A percentile compares a stretch with the other conserved stretches of the same genome.
Conservation (phyloP, 163 green algal species). For the Scenedesmus sp. region DNA sequence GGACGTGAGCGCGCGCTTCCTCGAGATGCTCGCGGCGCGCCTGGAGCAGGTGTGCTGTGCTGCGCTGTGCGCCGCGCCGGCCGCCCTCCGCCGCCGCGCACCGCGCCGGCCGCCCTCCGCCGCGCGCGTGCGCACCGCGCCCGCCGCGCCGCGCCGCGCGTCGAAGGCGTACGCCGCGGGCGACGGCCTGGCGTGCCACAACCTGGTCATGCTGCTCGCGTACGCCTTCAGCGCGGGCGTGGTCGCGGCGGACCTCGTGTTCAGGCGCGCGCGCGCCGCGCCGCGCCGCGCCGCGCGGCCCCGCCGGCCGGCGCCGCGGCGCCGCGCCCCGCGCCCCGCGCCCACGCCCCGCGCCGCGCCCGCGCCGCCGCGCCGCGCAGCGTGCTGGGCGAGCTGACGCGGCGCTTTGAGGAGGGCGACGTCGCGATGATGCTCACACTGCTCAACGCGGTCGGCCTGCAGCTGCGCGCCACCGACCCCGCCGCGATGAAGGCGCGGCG, state of each 20-base stretch:
- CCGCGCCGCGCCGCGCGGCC: too few species aligned
- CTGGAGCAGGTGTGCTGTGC: constrained; percentile 51
- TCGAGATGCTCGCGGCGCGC: constrained; percentile 50
- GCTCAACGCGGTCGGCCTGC: constrained; percentile 73
- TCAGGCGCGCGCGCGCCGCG: constrained; percentile 28
- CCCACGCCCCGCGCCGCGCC: too few species aligned
- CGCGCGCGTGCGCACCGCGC: too few species aligned
- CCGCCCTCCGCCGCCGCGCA: too few species aligned
- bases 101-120: too few species aligned
- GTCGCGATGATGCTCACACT: constrained; percentile 77
- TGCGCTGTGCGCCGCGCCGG: background rate
- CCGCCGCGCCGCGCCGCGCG: too few species aligned
- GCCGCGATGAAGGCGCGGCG: constrained; percentile 75
- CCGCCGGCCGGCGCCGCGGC: too few species aligned
- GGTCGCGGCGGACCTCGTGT: constrained; percentile 52
- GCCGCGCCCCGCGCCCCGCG: too few species aligned
- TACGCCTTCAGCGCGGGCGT: constrained; percentile 60
- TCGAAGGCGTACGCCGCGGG: constrained; percentile 22
- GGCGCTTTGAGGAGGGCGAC: constrained; percentile 78
- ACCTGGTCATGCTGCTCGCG: constrained; percentile 67
- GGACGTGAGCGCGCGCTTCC: constrained; percentile 65
- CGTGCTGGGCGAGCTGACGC: constrained; percentile 62
- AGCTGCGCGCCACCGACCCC: constrained; percentile 80
- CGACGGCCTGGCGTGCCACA: constrained; percentile 55
- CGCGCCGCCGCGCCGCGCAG: too few species aligned